These are phyloP conservation scores for Claviceps pazoutovae DNA, from an alignment of 2,329 filamentous ascomycete species.

Conservation along the genomic window DNA sequence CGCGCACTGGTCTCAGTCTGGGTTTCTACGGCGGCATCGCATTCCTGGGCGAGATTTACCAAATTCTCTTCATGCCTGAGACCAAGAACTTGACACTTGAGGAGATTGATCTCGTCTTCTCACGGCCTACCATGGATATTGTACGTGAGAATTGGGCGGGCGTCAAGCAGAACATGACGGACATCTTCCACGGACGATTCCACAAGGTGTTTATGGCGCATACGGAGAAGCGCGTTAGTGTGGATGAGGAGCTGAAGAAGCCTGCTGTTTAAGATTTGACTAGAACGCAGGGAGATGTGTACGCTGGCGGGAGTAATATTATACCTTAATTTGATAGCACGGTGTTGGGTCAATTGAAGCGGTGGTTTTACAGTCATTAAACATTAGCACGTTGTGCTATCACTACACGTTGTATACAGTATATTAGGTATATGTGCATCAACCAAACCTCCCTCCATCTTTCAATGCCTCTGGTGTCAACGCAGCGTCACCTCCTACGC, in stretches of 20 bases:
- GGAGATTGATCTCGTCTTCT: constrained; percentile 57
- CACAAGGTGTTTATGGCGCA: constrained; percentile 12
- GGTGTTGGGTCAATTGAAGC: too few species aligned
- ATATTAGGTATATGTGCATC: too few species aligned
- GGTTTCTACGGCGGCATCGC: constrained; percentile 67
- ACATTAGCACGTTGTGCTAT: too few species aligned
- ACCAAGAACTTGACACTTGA: constrained; percentile 56
- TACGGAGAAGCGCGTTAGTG: constrained; percentile 7
- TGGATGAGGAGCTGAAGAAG: constrained; percentile 6
- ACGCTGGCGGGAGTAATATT: too few species aligned
- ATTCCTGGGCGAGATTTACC: constrained; percentile 55
- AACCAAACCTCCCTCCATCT: too few species aligned
- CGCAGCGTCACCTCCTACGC: too few species aligned
- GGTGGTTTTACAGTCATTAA: too few species aligned
- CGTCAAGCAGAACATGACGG: constrained; percentile 17
- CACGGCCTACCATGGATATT: constrained; percentile 46
- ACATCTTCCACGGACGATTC: constrained; percentile 12
- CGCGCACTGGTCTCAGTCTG: constrained; percentile 47
- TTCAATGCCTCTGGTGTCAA: too few species aligned
- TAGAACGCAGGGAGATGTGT: too few species aligned
- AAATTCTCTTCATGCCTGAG: constrained; percentile 63
- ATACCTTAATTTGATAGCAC: too few species aligned
- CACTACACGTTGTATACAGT: too few species aligned
- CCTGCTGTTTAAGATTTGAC: not conserved
- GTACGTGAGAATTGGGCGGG: constrained; percentile 41